These are phyloP conservation scores for Eutypa lata DNA, from an alignment of 2,329 filamentous ascomycete genomes.

Conservation along the genomic window DNA sequence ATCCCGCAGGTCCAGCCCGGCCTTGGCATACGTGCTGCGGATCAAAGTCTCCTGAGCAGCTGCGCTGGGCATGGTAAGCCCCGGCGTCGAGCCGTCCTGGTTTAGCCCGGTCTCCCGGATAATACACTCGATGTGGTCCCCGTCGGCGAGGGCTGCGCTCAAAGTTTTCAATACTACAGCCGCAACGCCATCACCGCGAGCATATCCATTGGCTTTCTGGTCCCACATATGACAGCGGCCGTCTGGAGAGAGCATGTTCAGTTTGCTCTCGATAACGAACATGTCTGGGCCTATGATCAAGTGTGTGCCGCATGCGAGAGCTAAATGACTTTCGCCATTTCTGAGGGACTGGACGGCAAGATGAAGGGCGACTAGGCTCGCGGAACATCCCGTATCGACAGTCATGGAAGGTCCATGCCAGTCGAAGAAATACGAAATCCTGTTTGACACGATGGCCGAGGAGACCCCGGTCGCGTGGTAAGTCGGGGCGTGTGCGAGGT, in stretches of 20 bases:
- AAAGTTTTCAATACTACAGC: constrained; percentile 40
- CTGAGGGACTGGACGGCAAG: background rate
- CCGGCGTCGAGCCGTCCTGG: constrained; percentile 21
- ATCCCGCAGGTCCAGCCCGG: background rate
- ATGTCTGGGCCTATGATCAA: background rate
- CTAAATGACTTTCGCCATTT: background rate
- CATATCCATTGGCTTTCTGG: background rate
- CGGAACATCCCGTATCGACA: background rate
- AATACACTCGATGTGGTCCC: constrained; percentile 4
- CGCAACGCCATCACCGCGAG: constrained; percentile 1
- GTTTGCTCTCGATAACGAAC: background rate
- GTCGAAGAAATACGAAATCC: background rate
- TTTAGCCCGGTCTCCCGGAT: constrained; percentile 1
- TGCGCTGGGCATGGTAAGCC: constrained; percentile 38
- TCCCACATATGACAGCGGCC: background rate
- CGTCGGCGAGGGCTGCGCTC: constrained; percentile 31
- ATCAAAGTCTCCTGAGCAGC: background rate
- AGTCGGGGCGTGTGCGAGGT: background rate
- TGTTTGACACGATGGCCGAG: background rate
- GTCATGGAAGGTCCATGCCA: background rate
- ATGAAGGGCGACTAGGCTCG: background rate
- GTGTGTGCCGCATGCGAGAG: background rate
- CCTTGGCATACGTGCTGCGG: background rate
- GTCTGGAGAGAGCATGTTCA: background rate
- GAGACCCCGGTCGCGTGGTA: background rate